These are phyloP conservation scores for Anisogramma anomala DNA, from an alignment of 2,329 filamentous ascomycete genomes.

Conservation along the genomic window DNA sequence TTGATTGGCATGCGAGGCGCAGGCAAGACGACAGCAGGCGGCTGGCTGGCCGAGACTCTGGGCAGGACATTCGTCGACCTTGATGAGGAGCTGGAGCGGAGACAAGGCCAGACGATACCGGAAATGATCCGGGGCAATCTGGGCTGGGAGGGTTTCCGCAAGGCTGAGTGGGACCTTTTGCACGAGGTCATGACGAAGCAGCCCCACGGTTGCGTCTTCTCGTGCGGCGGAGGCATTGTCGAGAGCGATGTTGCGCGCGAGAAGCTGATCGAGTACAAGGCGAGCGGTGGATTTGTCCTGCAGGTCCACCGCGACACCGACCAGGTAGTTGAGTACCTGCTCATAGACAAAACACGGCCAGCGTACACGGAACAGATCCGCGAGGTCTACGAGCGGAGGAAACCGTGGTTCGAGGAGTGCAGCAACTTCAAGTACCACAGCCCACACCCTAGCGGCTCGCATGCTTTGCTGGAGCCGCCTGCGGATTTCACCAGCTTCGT, in stretches of 20 bases:
- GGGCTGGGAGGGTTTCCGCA: slow-evolving; percentile 84
- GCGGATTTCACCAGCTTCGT: slow-evolving; percentile 66
- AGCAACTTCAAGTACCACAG: slow-evolving; percentile 93
- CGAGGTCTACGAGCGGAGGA: slow-evolving; percentile 78
- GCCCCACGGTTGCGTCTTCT: slow-evolving; percentile 68
- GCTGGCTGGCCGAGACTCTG: slow-evolving; percentile 68
- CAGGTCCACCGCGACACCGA: slow-evolving; percentile 80
- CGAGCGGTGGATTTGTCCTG: slow-evolving; percentile 70
- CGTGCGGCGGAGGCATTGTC: slow-evolving; percentile 87
- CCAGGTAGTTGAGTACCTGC: slow-evolving; percentile 78
- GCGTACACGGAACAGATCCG: slow-evolving; percentile 90
- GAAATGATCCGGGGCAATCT: slow-evolving; percentile 61
- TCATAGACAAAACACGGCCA: slow-evolving; percentile 78
- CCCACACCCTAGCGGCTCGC: slow-evolving; percentile 43
- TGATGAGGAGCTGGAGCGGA: slow-evolving; percentile 72
- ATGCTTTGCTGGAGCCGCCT: slow-evolving; percentile 33
- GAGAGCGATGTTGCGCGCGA: slow-evolving; percentile 72
- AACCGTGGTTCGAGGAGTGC: slow-evolving; percentile 82
- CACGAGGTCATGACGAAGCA: slow-evolving; percentile 63
- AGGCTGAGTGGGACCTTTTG: slow-evolving; percentile 64
- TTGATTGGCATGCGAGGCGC: slow-evolving; percentile 96
- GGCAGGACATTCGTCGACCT: slow-evolving; percentile 73
- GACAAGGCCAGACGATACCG: slow-evolving; percentile 65
- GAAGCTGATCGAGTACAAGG: slow-evolving; percentile 61
- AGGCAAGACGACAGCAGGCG: slow-evolving; percentile 87